Evolutionary conservation across 345 rosid species (phyloP), one percentile per base, ranked within the genome.

Genomic region (Eucalyptus regnans): DNA sequence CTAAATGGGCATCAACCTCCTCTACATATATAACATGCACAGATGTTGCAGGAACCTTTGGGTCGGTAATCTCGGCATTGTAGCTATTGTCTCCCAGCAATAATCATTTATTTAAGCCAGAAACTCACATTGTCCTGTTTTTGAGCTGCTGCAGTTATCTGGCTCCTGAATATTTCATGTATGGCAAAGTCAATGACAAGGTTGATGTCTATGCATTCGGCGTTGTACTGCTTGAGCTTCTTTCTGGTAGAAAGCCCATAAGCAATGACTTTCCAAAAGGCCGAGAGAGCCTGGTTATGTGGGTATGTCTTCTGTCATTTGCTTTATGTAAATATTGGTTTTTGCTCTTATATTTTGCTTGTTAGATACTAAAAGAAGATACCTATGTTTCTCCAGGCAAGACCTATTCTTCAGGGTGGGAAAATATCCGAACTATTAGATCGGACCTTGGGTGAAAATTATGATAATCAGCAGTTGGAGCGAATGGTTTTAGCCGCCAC

Each of bases 151-250:
- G 91, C 93, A 97, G 99, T 58, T 98, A 98, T 94, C 90, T 98
- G 95, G 99, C 99, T 88, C 99, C 99, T 18, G 99, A 98, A 89
- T 98, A 98, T 90, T 96, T 98, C 90, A 94, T 96, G 99, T 94
- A 94, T 89, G 99, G 99, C 46, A 97, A 95, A 90, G 96, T 97
- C 86, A 97, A 94, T 88, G 95, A 98, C 91, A 98, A 96, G 93
- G 93, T 97, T 52, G 99, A 98, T 91, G 99, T 96, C 86, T 98
- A 95, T 90, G 98, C 99, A 66, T 98, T 92, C 86, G 99, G 99
- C 25, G 99, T 98, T 60, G 98, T 98, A 54, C 96, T 98, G 48
- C 99, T 98, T 37, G 99, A 98, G 96, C 95, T 98, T 88, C 95
- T 98, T 31, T 94, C 99, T 25, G 99, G 99, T 64, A 94, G 97